phyloP scores from a whole-genome alignment of 2,329 filamentous ascomycete species.

The Xylaria sp. region DNA sequence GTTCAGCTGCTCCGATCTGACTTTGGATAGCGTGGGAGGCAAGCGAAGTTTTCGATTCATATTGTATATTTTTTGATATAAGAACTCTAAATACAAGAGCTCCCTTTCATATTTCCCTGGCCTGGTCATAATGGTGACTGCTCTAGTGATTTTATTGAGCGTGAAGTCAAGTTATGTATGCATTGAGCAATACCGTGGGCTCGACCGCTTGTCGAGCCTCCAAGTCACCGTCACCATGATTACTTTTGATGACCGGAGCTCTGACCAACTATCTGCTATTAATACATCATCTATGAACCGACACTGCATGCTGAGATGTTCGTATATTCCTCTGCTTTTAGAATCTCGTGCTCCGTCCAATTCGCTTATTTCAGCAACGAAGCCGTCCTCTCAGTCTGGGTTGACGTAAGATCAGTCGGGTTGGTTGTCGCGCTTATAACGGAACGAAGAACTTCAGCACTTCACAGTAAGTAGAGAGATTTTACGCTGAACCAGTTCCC shows the following conservation, averaged over 20 bases:
- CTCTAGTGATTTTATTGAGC: background rate
- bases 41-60: slow-evolving; percentile 25
- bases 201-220: too few relatives aligned
- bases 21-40: slow-evolving; percentile 10
- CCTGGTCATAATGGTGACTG: background rate
- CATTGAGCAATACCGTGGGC: too few relatives aligned
- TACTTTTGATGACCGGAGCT: too few relatives aligned
- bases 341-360: too few relatives aligned
- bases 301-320: background rate
- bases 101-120: background rate
- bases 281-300: too few relatives aligned
- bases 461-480: background rate
- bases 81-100: slow-evolving; percentile 19
- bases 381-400: too few relatives aligned
- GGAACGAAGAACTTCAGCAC: background rate
- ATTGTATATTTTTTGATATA: slow-evolving; percentile 27
- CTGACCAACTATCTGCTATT: too few relatives aligned
- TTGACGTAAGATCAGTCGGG: too few relatives aligned
- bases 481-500: too few relatives aligned
- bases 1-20: background rate
- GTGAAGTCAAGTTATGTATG: background rate
- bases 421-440: background rate
- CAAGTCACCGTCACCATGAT: too few relatives aligned
- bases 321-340: background rate
- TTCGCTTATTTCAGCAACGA: too few relatives aligned